Evolutionary conservation across 2,329 filamentous ascomycete species (phyloP).

Genomic region (Aspergillus novoparasiticus): DNA sequence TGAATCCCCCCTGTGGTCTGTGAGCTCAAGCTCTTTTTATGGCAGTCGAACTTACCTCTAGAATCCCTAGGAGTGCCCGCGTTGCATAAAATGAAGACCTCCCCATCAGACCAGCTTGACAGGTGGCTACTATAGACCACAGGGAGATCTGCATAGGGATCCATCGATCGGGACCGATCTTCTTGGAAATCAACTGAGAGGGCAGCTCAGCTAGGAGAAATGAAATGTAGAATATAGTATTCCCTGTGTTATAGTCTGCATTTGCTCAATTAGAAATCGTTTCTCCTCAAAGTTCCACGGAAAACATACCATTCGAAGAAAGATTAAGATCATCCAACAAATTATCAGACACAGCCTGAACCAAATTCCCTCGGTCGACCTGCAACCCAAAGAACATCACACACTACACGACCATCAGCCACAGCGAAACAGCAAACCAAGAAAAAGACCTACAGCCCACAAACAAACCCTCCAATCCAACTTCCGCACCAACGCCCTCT

Average conservation of each 20-base stretch:
- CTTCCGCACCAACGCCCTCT: slow-evolving; percentile 32
- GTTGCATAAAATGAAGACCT: slow-evolving; percentile 42
- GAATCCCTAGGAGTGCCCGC: slow-evolving; percentile 43
- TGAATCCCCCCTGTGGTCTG: slow-evolving; percentile 55
- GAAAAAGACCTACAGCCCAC: slow-evolving; percentile 26
- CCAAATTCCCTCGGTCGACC: slow-evolving; percentile 61
- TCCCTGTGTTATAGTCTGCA: slow-evolving; percentile 56
- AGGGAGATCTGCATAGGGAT: slow-evolving; percentile 57
- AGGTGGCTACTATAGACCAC: slow-evolving; percentile 53
- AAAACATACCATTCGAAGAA: slow-evolving; percentile 31
- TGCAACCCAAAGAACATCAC: slow-evolving; percentile 64
- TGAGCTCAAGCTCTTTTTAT: not conserved
- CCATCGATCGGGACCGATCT: slow-evolving; percentile 57
- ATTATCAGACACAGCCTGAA: slow-evolving; percentile 60
- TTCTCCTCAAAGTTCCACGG: slow-evolving; percentile 47
- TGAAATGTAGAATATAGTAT: slow-evolving; percentile 57
- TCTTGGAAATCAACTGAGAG: slow-evolving; percentile 59
- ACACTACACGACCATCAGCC: slow-evolving; percentile 33
- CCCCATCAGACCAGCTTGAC: slow-evolving; percentile 50
- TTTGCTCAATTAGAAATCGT: slow-evolving; percentile 40
- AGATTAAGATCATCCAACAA: slow-evolving; percentile 49
- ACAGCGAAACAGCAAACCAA: not conserved
- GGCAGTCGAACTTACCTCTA: slow-evolving; percentile 32
- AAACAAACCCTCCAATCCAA: slow-evolving; percentile 27
- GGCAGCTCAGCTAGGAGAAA: slow-evolving; percentile 60